phyloP scores from a whole-genome alignment of 352 stramenopile species.

The Globisporangium parvum region DNA sequence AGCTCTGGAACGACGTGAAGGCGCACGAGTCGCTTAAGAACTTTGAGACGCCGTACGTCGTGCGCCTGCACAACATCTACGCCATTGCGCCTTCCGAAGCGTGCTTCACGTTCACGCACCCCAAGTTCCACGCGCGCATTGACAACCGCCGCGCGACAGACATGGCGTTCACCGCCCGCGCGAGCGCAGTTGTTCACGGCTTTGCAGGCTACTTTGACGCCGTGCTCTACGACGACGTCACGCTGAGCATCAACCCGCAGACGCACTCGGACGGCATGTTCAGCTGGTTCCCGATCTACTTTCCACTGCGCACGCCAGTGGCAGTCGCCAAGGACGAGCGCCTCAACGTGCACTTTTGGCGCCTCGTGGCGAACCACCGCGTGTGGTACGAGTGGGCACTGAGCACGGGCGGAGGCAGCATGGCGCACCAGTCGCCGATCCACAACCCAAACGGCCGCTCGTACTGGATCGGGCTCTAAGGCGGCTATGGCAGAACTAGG shows the following conservation, averaged over 20 bases:
- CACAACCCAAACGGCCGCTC: conserved; percentile 96
- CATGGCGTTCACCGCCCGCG: conserved; percentile 43
- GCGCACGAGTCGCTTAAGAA: conserved; percentile 63
- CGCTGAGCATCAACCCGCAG: conserved; percentile 93
- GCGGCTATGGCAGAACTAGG: too few relatives aligned
- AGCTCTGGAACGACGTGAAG: conserved; percentile 90
- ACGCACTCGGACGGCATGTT: conserved; percentile 98
- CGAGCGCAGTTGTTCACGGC: conserved; percentile 87
- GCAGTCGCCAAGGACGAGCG: conserved; percentile 71
- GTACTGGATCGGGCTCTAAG: conserved; percentile 94
- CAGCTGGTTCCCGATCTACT: conserved; percentile 99
- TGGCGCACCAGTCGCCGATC: conserved; percentile 56
- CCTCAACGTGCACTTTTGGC: conserved; percentile 91
- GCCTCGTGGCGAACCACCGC: conserved; percentile 74
- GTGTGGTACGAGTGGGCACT: conserved; percentile 99
- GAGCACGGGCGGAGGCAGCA: conserved; percentile 31
- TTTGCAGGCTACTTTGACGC: conserved; percentile 96
- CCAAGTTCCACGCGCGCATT: conserved; percentile 61
- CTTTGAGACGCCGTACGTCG: conserved; percentile 98
- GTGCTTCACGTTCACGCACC: conserved; percentile 95
- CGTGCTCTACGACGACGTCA: conserved; percentile 91
- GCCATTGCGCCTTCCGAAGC: conserved; percentile 77
- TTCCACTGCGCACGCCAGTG: conserved; percentile 92
- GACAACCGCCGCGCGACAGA: conserved; percentile 81
- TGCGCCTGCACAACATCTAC: conserved; percentile 91